These are phyloP conservation scores for Saccharata proteae DNA, from an alignment of 2,329 filamentous ascomycete genomes.

Conservation along the genomic window DNA sequence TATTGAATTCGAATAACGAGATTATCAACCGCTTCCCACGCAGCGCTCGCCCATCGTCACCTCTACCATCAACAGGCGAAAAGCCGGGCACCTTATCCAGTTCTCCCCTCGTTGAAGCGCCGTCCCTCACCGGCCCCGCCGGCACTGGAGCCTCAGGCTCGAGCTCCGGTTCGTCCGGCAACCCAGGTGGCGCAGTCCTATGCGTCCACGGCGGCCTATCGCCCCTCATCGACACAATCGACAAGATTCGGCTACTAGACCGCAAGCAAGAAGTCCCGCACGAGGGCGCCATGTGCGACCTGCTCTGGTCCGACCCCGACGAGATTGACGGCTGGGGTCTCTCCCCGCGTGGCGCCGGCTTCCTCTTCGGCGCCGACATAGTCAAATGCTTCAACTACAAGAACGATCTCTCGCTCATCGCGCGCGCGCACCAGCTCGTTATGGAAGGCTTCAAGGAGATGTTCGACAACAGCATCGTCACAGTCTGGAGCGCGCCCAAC, in stretches of 20 bases:
- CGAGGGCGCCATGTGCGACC: conserved; percentile 96
- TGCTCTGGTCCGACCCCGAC: conserved; percentile 95
- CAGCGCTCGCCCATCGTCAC: conserved; percentile 1
- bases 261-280: conserved; percentile 97
- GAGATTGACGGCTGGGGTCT: conserved; percentile 97
- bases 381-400: conserved; percentile 92
- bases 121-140: conserved; percentile 47
- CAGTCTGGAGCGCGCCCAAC: conserved; percentile 83
- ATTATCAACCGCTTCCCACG: conserved; percentile 63
- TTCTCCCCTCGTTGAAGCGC: conserved; percentile 24
- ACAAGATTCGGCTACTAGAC: conserved; percentile 90
- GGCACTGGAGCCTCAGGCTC: conserved; percentile 68
- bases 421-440: conserved; percentile 88
- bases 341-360: conserved; percentile 85
- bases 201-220: conserved; percentile 93
- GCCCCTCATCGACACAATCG: conserved; percentile 81
- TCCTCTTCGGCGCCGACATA: conserved; percentile 90
- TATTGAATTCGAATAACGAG: conserved; percentile 72
- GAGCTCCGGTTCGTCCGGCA: conserved; percentile 43
- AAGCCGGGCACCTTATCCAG: conserved; percentile 16
- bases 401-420: conserved; percentile 86
- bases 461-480: conserved; percentile 93
- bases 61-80: conserved; percentile 1
- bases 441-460: conserved; percentile 99
- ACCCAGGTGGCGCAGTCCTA: conserved; percentile 70